Conservation (phyloP, 345 rosid species). For the Acer yangbiense region DNA sequence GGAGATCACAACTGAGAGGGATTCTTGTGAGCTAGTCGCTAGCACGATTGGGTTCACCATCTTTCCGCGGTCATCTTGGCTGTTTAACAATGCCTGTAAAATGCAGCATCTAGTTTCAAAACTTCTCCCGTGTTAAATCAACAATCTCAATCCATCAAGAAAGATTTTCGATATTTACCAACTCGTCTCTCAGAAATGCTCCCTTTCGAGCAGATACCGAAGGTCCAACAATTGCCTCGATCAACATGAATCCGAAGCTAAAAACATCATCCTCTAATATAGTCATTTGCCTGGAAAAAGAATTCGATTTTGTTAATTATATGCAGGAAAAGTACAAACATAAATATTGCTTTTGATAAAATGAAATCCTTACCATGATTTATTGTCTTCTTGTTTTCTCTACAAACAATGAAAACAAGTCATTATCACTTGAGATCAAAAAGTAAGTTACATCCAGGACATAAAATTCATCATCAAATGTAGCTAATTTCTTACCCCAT, state of each 20-base stretch:
- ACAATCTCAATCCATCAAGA: not conserved
- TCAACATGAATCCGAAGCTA: conserved; percentile 48
- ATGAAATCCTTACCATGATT: conserved; percentile 34
- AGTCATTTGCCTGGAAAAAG: conserved; percentile 39
- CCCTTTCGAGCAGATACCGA: conserved; percentile 31
- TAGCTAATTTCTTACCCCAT: conserved; percentile 31
- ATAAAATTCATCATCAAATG: not conserved
- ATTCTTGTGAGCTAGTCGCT: conserved; percentile 44
- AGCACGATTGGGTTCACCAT: conserved; percentile 40
- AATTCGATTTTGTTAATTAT: not conserved
- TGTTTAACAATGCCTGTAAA: conserved; percentile 44
- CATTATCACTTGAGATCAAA: not conserved
- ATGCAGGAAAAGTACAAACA: not conserved
- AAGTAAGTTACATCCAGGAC: not conserved
- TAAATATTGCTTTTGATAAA: not conserved
- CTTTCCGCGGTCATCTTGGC: conserved; percentile 30
- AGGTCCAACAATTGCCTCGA: conserved; percentile 41
- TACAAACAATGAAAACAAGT: conserved; percentile 22
- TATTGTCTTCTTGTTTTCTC: conserved; percentile 39
- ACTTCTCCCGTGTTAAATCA: not conserved
- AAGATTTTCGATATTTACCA: conserved; percentile 31
- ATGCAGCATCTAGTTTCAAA: not conserved
- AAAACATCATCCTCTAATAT: conserved; percentile 50
- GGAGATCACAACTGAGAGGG: conserved; percentile 42
- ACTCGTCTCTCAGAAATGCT: conserved; percentile 28